phyloP scores from a whole-genome alignment of 345 rosid genomes.

The Bretschneidera sinensis region DNA sequence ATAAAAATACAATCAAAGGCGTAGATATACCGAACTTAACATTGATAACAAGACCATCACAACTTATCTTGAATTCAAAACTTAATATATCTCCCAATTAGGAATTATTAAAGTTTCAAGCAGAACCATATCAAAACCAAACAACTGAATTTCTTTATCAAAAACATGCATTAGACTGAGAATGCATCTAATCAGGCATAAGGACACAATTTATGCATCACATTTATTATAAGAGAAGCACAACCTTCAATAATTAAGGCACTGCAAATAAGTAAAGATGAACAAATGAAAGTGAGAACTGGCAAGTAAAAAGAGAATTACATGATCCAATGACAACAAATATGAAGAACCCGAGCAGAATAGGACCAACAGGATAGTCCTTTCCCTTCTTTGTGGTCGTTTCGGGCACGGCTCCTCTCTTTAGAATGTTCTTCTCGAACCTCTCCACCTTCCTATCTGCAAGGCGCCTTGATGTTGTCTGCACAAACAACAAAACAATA shows the following conservation, averaged over 20 bases:
- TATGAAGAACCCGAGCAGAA: conserved; percentile 86
- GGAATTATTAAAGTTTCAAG: background rate
- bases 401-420: conserved; percentile 90
- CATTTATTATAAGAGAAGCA: background rate
- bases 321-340: conserved; percentile 97
- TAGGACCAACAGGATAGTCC: conserved; percentile 90
- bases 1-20: too few species aligned
- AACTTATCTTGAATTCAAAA: background rate
- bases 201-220: too few species aligned
- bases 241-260: background rate
- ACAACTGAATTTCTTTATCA: background rate
- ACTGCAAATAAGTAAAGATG: background rate
- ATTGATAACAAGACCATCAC: background rate
- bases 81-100: too few species aligned
- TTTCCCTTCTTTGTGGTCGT: conserved; percentile 74
- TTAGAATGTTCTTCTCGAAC: conserved; percentile 83
- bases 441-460: conserved; percentile 76
- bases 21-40: too few species aligned
- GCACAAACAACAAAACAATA: conserved; percentile 18
- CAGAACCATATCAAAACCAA: background rate
- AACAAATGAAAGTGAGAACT: background rate
- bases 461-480: conserved; percentile 91
- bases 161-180: background rate
- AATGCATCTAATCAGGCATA: background rate
- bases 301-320: conserved; percentile 21